These are phyloP conservation scores for Xylaria sp. DNA, from an alignment of 2,329 filamentous ascomycete genomes.

Conservation along the genomic window DNA sequence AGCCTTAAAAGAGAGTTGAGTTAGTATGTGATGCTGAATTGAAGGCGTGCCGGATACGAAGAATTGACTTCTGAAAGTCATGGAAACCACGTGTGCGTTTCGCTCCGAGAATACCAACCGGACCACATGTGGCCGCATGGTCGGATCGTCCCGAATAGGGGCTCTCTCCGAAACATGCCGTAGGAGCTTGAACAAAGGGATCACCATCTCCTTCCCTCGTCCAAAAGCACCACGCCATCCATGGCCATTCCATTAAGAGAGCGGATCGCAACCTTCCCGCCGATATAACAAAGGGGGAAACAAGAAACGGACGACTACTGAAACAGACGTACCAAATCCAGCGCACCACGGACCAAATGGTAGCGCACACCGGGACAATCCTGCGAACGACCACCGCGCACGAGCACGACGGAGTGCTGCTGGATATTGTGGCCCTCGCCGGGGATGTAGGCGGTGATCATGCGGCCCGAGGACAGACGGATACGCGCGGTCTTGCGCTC, in stretches of 20 bases:
- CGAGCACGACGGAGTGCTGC: constrained; percentile 95
- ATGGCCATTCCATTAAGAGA: too few species aligned
- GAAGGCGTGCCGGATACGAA: not conserved
- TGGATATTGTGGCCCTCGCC: constrained; percentile 98
- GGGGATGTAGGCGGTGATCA: constrained; percentile 90
- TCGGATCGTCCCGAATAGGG: too few species aligned
- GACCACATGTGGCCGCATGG: too few species aligned
- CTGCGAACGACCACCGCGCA: constrained; percentile 87
- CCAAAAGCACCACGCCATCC: too few species aligned
- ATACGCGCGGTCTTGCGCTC: constrained; percentile 95
- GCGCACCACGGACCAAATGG: constrained; percentile 80
- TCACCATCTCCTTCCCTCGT: too few species aligned
- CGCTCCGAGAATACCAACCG: not conserved
- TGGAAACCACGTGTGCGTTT: not conserved
- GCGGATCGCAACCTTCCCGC: too few species aligned
- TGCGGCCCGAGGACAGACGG: constrained; percentile 75
- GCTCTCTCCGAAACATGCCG: too few species aligned
- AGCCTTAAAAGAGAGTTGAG: constrained; percentile 51
- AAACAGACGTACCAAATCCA: constrained; percentile 73
- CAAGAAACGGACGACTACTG: not conserved
- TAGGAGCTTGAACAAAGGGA: too few species aligned
- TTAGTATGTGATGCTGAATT: constrained; percentile 29
- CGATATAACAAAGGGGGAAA: not conserved
- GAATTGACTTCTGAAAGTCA: not conserved
- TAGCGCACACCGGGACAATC: constrained; percentile 99